phyloP scores from a whole-genome alignment of 129 eudicot species.

The Gnaphalium uliginosum region DNA sequence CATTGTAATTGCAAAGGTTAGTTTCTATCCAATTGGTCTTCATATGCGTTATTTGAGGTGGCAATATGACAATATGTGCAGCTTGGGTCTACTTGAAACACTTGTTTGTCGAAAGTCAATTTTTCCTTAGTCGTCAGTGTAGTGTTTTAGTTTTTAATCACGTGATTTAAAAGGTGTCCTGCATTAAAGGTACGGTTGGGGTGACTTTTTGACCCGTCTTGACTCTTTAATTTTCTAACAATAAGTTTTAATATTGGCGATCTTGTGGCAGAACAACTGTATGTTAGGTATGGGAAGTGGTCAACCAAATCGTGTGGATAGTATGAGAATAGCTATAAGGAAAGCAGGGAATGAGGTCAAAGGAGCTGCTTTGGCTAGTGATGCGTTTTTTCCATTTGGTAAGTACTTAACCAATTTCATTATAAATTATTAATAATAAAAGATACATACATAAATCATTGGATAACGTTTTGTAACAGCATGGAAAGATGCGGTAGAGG shows the following conservation, averaged over 20 bases:
- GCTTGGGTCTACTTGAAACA: background rate
- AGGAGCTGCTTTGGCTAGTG: constrained; percentile 99
- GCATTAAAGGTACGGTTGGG: background rate
- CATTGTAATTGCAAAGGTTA: constrained; percentile 91
- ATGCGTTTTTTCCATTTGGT: constrained; percentile 98
- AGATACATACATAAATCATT: background rate
- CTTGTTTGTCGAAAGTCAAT: background rate
- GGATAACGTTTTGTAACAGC: constrained; percentile 45
- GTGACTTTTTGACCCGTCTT: background rate
- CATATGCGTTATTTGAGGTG: background rate
- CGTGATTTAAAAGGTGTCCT: background rate
- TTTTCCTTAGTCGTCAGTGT: background rate
- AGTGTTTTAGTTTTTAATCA: background rate
- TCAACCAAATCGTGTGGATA: constrained; percentile 93
- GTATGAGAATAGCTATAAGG: constrained; percentile 89
- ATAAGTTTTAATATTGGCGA: background rate
- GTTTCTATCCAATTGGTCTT: constrained; percentile 2
- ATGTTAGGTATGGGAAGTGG: constrained; percentile 99
- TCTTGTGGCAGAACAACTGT: constrained; percentile 67
- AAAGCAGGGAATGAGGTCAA: constrained; percentile 94
- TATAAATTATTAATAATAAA: too few species aligned
- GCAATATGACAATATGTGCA: background rate
- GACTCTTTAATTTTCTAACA: background rate
- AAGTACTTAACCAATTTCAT: constrained; percentile 13
- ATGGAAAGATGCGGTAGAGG: constrained; percentile 96